Base-by-base conservation (phyloP, 2,329 filamentous ascomycete species). In the Alternaria tenuissima region DNA sequence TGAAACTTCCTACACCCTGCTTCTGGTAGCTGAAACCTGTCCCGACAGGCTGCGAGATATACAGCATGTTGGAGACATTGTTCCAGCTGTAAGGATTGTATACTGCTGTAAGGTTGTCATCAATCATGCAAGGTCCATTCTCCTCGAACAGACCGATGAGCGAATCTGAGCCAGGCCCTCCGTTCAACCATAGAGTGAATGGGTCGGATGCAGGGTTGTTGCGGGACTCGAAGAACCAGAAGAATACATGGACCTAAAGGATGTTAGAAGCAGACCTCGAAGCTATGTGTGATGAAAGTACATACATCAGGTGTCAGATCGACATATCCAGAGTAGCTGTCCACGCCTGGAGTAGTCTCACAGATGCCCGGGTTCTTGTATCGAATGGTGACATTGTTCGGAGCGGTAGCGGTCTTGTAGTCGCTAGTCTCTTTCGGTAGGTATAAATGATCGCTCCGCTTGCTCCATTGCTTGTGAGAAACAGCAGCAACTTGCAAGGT, bases 31-130 rank as follows among this genome's bases (percentile, higher is more conserved):
- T 85, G 71, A 86, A 86, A 2, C 86, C 86, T 28, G 84, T 82
- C 34, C 85, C 85, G n/a, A 86, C 78, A 9, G 87, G 87, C 74
- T 89, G 86, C 55, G 85, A 86, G 52, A 89, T 79, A 75, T 88
- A 89, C 9, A 89, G 77, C 75, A 89, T 78, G 70, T 88, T 88
- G 36, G 83, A 85, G 26, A 83, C 82, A 61, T 87, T 83, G 66
- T 83, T 87, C 85, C 86, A 89, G 8, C 83, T 83, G 76, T 87
- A 85, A 5, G 85, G 85, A 69, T 89, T 89, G 71, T 79, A 78
- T 5, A 54, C 56, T 14, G 64, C 55, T 0, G 65, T 71, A n/a
- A 70, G 48, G 14, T 71, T 66, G 7, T 69, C 60, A 41, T 65
- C 48, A 30, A 71, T 62, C 44, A 55, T 57, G 54, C 68, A 71